Evolutionary conservation across 2,329 filamentous ascomycete genomes (phyloP).

Genomic region (Anthostomella pinea): DNA sequence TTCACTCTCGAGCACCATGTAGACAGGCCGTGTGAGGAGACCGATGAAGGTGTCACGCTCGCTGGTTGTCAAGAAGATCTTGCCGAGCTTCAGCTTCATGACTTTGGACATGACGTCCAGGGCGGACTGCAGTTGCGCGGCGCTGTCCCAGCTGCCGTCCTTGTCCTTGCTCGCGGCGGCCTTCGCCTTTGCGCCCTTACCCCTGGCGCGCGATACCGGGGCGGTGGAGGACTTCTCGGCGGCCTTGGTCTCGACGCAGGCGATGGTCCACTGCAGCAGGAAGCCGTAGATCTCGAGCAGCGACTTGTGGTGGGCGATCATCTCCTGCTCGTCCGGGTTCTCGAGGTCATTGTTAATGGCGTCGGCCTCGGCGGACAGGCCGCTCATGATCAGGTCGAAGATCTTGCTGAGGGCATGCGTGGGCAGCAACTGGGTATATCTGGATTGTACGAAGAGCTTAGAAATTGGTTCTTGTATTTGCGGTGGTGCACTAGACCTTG

Average conservation of each 20-base stretch:
- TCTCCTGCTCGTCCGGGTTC: constrained; percentile 80
- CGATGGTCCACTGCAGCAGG: constrained; percentile 90
- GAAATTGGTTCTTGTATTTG: constrained; percentile 51
- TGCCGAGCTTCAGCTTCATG: constrained; percentile 84
- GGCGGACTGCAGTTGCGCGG: constrained; percentile 79
- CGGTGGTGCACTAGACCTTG: constrained; percentile 21
- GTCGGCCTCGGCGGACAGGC: constrained; percentile 81
- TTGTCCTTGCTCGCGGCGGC: constrained; percentile 59
- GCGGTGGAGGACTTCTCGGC: constrained; percentile 80
- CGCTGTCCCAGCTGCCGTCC: constrained; percentile 84
- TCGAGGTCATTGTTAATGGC: constrained; percentile 83
- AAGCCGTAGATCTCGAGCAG: constrained; percentile 93
- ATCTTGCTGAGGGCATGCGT: constrained; percentile 85
- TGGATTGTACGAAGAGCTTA: constrained; percentile 65
- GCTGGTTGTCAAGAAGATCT: constrained; percentile 93
- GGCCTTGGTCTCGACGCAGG: constrained; percentile 89
- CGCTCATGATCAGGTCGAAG: constrained; percentile 85
- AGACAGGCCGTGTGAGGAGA: constrained; percentile 87
- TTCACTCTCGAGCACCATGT: constrained; percentile 92
- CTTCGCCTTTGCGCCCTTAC: constrained; percentile 73
- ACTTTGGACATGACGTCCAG: constrained; percentile 96
- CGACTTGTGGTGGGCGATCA: constrained; percentile 81
- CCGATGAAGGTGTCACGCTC: constrained; percentile 94
- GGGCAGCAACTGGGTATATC: constrained; percentile 77
- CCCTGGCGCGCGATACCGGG: constrained; percentile 68